phyloP scores from a whole-genome alignment of 2,329 filamentous ascomycete species.

The Thielaviopsis euricoi region DNA sequence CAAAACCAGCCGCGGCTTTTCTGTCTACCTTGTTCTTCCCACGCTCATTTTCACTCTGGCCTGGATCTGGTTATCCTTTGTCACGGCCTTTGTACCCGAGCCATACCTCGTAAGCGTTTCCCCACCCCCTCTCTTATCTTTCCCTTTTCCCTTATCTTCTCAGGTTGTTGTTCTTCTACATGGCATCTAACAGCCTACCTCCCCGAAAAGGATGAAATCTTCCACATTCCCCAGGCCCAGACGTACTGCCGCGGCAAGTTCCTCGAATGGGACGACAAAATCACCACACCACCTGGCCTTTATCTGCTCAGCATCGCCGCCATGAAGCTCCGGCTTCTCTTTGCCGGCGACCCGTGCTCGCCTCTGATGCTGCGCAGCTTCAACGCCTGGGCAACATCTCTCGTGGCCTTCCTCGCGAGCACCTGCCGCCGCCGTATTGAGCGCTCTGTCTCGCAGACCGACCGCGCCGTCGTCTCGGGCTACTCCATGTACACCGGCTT shows the following conservation, averaged over 20 bases:
- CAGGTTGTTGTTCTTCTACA: too few species aligned
- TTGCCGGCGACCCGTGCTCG: conserved; percentile 18
- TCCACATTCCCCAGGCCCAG: conserved; percentile 83
- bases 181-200: too few species aligned
- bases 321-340: conserved; percentile 1
- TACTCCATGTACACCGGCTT: conserved; percentile 46
- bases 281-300: conserved; percentile 87
- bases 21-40: neutral
- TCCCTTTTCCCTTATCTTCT: too few species aligned
- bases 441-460: conserved; percentile 13
- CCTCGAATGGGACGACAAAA: conserved; percentile 81
- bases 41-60: conserved; percentile 16
- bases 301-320: conserved; percentile 26
- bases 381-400: conserved; percentile 28
- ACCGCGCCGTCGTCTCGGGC: conserved; percentile 18
- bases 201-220: conserved; percentile 83
- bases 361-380: conserved; percentile 29
- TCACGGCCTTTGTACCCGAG: conserved; percentile 27
- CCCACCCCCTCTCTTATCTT: neutral
- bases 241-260: conserved; percentile 65
- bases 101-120: conserved; percentile 34
- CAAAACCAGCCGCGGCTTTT: neutral
- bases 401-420: conserved; percentile 29
- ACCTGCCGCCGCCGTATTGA: conserved; percentile 37
- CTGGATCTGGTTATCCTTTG: conserved; percentile 23